Percentiles rank a stretch among this genome's conserved stretches.
phyloP scores from a whole-genome alignment of 192 early-diverging fungal species.

The Coemansia sp. region DNA sequence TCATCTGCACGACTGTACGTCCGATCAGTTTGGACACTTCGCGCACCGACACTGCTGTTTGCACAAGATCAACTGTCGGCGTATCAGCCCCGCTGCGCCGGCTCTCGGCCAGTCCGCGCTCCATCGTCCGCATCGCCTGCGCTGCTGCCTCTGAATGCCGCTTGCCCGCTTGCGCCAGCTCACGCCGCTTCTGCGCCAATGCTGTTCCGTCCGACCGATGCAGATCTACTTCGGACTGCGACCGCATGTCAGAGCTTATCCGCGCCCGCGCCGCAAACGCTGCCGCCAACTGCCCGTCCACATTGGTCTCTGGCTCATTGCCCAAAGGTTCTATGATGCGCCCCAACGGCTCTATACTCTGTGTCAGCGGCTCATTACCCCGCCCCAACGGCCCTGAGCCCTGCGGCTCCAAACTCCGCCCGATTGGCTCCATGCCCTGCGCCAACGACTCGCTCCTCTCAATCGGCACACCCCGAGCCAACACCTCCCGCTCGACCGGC shows the following conservation, averaged over 20 bases:
- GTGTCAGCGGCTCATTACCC: not conserved
- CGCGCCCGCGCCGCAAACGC: not conserved
- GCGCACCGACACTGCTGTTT: slow-evolving; percentile 68
- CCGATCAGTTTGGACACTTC: slow-evolving; percentile 72
- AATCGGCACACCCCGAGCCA: not conserved
- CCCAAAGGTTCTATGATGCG: not conserved
- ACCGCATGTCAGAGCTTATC: not conserved
- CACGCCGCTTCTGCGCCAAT: slow-evolving; percentile 33
- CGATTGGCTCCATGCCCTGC: not conserved
- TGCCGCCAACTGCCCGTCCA: too few species aligned
- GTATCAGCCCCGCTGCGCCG: slow-evolving; percentile 39
- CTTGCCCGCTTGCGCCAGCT: slow-evolving; percentile 35
- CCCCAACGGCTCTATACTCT: not conserved
- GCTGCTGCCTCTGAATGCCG: slow-evolving; percentile 38
- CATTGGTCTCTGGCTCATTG: not conserved
- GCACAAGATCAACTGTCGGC: slow-evolving; percentile 58
- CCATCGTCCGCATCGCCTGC: slow-evolving; percentile 39
- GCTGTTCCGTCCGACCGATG: slow-evolving; percentile 4
- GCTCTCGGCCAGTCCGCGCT: slow-evolving; percentile 34
- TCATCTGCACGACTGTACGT: slow-evolving; percentile 53
- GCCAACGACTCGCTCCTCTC: not conserved
- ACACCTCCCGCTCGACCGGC: not conserved
- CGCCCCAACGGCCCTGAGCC: not conserved
- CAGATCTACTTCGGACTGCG: slow-evolving; percentile 13
- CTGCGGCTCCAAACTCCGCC: too few species aligned